These are phyloP conservation scores for Penicillium sp. DNA, from an alignment of 2,329 filamentous ascomycete species.

Conservation along the genomic window DNA sequence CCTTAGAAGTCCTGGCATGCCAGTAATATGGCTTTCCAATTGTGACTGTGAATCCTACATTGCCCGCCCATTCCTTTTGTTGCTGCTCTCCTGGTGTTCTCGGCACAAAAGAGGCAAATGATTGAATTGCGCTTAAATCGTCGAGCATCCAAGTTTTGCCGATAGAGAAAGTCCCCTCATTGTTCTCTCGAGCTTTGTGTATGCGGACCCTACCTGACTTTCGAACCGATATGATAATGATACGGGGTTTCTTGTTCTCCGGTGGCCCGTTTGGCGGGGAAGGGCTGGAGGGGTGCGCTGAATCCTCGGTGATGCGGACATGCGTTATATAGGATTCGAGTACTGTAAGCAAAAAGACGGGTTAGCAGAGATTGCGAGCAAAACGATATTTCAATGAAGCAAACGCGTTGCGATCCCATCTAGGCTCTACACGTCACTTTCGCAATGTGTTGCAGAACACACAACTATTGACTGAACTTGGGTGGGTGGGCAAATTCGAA, in stretches of 20 bases:
- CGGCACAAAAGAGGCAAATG: constrained; percentile 65
- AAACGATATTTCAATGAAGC: neutral
- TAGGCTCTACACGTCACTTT: neutral
- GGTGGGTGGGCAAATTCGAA: neutral
- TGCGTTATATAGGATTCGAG: constrained; percentile 97
- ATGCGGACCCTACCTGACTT: constrained; percentile 90
- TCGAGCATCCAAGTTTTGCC: constrained; percentile 98
- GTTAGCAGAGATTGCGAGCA: constrained; percentile 18
- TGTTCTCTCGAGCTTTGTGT: constrained; percentile 96
- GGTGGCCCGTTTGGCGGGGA: constrained; percentile 74
- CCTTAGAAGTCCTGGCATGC: constrained; percentile 88
- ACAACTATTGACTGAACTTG: neutral
- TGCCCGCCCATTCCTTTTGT: constrained; percentile 72
- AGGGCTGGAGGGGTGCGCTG: constrained; percentile 74
- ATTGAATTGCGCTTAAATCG: constrained; percentile 79
- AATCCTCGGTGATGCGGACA: constrained; percentile 85
- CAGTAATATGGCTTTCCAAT: constrained; percentile 96
- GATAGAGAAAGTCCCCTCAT: constrained; percentile 90
- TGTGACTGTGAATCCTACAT: constrained; percentile 80
- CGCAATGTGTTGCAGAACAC: neutral
- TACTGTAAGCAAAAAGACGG: constrained; percentile 48
- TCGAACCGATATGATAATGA: constrained; percentile 90
- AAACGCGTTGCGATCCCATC: neutral
- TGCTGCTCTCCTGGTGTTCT: constrained; percentile 60
- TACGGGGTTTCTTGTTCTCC: constrained; percentile 77